Base-by-base conservation (phyloP, 768 basidiomycete genomes). In the Podaxis sp. region DNA sequence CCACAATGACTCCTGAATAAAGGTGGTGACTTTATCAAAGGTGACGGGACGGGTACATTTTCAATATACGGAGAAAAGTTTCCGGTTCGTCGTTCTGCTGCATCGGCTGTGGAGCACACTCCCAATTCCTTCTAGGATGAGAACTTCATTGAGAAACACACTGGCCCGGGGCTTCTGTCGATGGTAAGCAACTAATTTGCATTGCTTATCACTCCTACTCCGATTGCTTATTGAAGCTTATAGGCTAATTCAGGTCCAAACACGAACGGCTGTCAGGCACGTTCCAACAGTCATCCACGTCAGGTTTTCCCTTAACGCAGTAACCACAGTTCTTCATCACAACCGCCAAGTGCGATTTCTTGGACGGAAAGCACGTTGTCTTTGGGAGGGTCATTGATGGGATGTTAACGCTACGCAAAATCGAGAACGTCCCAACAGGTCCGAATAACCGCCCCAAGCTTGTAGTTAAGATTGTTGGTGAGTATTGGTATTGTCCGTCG, bases 61-160 rank as follows among this genome's bases (percentile, higher is more conserved):
- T 96, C 94, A n/a, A 93, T 99, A 66, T 98, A 97, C 68, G 96
- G 96, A 25, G 90, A 93, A 69, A 94, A 92, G 67, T 96, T 96
- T 69, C 90, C 89, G 0, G 95, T 96, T 49, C 63, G 86, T 76
- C 15, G 33, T 17, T 22, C 17, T 33, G 2, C 7, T 19, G 7
- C 15, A 6, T 8, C 5, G 2, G 7, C 19, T 17, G 43, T 19
- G 15, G 17, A 46, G 19, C 40, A 41, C 12, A 4, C 40, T 41
- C 17, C n/a, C 6, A 46, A 46, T 19, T 17, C 19, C 17, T 13
- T 50, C 15, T 64, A 96, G 89, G 96, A 98, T 69, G 96, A 98
- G 79, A 98, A 95, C 74, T 98, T 98, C 70, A 82, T 84, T 59
- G 86, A 94, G 69, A 96, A 95, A 72, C 96, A 99, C 70, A 84